A percentile compares a stretch with the other conserved stretches of the same genome.
These are phyloP conservation scores for Thraustochytrium striatum DNA, from an alignment of 352 stramenopile species.

Conservation along the genomic window DNA sequence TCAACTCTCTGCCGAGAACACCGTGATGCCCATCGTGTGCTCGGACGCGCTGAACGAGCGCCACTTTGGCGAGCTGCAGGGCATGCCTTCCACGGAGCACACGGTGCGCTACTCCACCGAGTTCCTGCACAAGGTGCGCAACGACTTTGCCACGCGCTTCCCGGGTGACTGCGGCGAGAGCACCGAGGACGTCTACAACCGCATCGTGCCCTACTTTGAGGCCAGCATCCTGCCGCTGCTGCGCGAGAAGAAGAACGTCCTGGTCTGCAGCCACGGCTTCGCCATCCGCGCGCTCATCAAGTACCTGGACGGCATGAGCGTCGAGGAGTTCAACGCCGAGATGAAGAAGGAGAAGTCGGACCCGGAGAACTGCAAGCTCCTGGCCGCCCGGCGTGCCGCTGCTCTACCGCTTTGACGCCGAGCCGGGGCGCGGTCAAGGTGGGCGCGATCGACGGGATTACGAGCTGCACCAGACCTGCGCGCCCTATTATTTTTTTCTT, in stretches of 20 bases:
- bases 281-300: conserved; percentile 95
- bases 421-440: conserved; percentile 13
- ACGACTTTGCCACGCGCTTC: conserved; percentile 61
- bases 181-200: conserved; percentile 84
- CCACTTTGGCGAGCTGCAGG: conserved; percentile 95
- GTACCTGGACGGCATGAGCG: conserved; percentile 93
- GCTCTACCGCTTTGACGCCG: conserved; percentile 20
- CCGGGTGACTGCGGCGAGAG: conserved; percentile 59
- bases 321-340: conserved; percentile 81
- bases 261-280: conserved; percentile 97
- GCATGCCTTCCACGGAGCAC: conserved; percentile 97
- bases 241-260: conserved; percentile 86
- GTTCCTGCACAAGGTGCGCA: conserved; percentile 71
- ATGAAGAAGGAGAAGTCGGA: conserved; percentile 45
- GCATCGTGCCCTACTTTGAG: conserved; percentile 92
- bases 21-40: conserved; percentile 83
- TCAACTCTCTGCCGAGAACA: conserved; percentile 17
- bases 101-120: conserved; percentile 97
- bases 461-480: conserved; percentile 24
- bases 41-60: conserved; percentile 92
- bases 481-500: conserved; percentile 3
- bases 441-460: conserved; percentile 37
- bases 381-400: conserved; percentile 34
- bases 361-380: conserved; percentile 46
- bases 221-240: conserved; percentile 86